Evolutionary conservation across 306 rosid species (phyloP).

Genomic region (Begonia peltatifolia): DNA sequence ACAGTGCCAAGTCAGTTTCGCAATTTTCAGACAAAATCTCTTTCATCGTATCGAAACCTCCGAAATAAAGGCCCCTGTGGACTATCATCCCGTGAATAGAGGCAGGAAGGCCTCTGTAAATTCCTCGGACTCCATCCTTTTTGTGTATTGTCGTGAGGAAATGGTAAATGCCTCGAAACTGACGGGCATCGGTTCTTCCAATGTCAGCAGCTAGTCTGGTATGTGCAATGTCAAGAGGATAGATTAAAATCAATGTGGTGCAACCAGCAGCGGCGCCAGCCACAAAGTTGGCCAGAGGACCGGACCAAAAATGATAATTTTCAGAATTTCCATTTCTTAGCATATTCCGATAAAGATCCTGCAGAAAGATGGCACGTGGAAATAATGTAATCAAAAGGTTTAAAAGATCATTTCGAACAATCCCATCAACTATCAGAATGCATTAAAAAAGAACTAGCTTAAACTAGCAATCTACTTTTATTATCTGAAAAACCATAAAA

Average conservation of each 20-base stretch:
- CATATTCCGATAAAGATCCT: conserved; percentile 82
- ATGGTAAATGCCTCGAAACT: conserved; percentile 81
- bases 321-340: conserved; percentile 39
- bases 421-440: too few relatives aligned
- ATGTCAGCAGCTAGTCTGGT: conserved; percentile 95
- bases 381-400: too few relatives aligned
- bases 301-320: conserved; percentile 32
- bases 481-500: too few relatives aligned
- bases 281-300: conserved; percentile 65
- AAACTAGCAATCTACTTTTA: too few relatives aligned
- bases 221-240: conserved; percentile 91
- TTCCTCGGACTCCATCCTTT: conserved; percentile 59
- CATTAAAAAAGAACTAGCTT: too few relatives aligned
- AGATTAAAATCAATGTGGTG: conserved; percentile 63
- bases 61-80: conserved; percentile 88
- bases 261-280: conserved; percentile 94
- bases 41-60: conserved; percentile 85
- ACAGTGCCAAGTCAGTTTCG: conserved; percentile 36
- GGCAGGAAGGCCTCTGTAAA: conserved; percentile 91
- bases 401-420: too few relatives aligned
- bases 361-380: not conserved
- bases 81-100: conserved; percentile 84
- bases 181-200: conserved; percentile 56
- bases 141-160: conserved; percentile 48
- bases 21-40: conserved; percentile 44